Base-by-base conservation (phyloP, 768 basidiomycete genomes). In the Amanita polypyramis region DNA sequence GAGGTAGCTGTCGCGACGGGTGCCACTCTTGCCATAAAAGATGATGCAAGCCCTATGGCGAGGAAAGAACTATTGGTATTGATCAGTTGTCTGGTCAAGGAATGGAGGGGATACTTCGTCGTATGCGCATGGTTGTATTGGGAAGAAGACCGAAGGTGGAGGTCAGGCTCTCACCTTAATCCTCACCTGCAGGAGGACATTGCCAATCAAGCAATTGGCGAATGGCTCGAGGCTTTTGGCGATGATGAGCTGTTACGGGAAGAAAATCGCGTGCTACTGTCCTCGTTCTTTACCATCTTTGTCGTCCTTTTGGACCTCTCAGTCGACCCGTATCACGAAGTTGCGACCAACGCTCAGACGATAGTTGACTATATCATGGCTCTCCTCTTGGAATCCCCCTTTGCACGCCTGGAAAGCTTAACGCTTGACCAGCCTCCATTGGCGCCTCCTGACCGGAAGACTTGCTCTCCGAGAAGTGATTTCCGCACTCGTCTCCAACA, bases 51-150 rank as follows among this genome's bases (percentile, higher is more conserved):
- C 50, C 95, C 96, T 0, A 89, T 96, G 83, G 95, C 94, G 9
- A 73, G 95, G 50, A 96, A 96, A 65, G 96, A 98, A 62, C 70
- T 97, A 17, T 71, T 97, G 29, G 77, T 97, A 33, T 74, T 98
- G 33, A 80, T 98, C 48, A 93, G 90, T 58, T 91, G 88, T 57
- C 70, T 98, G 17, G 93, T 94, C 32, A 87, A 92, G 62, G 95
- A 98, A 62, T 97, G 94, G 90, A 71, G 92, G 48, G 96, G 95
- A 5, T 89, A 89, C 69, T 92, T 98, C 56, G 89, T 95, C 41
- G 80, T 93, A 33, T 96, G 95, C 52, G 93, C 95, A 1, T 98
- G 95, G 94, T 68, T 91, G 7, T 94, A 96, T 60, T 89, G 89
- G 81, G 93, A 96, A 59, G 89, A 94, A 61, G 88, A 95, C 55